Percentiles rank a stretch among this genome's conserved stretches.
phyloP scores from a whole-genome alignment of 129 eudicot genomes.

The Lonicera japonica region DNA sequence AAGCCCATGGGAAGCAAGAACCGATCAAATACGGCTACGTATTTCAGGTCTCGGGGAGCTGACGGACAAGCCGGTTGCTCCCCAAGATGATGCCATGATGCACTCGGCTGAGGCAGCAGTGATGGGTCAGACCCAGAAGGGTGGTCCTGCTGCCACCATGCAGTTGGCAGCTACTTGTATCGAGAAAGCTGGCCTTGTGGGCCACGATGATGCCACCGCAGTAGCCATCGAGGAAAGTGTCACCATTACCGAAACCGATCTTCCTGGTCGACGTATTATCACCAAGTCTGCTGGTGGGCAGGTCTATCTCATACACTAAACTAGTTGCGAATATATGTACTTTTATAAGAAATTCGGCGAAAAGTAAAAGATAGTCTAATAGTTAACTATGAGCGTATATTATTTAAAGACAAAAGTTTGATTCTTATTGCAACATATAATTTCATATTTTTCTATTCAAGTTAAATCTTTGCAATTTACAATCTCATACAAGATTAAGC shows the following conservation, averaged over 20 bases:
- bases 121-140: conserved; percentile 56
- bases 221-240: conserved; percentile 39
- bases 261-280: conserved; percentile 51
- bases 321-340: no score
- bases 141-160: conserved; percentile 71
- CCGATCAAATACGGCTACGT: conserved; percentile 68
- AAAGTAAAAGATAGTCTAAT: no score
- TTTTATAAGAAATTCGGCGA: no score
- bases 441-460: no score
- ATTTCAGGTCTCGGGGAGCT: conserved; percentile 54
- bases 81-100: conserved; percentile 76
- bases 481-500: no score
- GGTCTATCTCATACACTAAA: no score
- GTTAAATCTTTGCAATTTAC: no score
- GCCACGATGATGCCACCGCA: no score
- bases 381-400: no score
- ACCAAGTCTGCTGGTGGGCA: conserved; percentile 62
- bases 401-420: no score
- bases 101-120: conserved; percentile 61
- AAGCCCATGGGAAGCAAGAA: conserved; percentile 14
- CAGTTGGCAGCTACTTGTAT: conserved; percentile 69
- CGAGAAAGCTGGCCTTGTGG: conserved; percentile 50
- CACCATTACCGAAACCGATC: conserved; percentile 43
- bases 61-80: conserved; percentile 50
- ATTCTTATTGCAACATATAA: no score